Evolutionary conservation across 768 basidiomycete species (phyloP).

Genomic region (Leccinum arenicola): DNA sequence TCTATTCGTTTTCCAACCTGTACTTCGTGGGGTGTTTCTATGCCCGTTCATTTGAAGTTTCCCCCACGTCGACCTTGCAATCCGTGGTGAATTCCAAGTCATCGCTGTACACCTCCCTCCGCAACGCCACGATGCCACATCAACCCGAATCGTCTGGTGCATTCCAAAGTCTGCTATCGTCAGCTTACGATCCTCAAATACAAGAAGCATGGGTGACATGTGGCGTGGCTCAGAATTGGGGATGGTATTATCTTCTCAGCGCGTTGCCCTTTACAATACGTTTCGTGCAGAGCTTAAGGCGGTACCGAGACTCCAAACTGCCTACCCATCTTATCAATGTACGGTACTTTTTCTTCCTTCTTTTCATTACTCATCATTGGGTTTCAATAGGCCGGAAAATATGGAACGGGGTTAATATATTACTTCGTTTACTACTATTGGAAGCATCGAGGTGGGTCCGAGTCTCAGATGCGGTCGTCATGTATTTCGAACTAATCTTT

Average conservation of each 20-base stretch:
- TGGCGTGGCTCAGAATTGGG: slow-evolving; percentile 52
- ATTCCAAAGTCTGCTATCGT: background rate
- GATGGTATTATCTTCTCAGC: slow-evolving; percentile 53
- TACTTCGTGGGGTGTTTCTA: slow-evolving; percentile 77
- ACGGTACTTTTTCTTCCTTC: background rate
- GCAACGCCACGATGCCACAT: background rate
- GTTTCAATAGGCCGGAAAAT: slow-evolving; percentile 73
- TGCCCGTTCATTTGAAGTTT: slow-evolving; percentile 18
- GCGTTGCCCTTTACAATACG: slow-evolving; percentile 71
- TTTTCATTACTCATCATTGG: background rate
- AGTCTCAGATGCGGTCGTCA: background rate
- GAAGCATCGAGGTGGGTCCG: slow-evolving; percentile 56
- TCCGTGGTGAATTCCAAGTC: background rate
- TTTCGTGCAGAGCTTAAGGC: slow-evolving; percentile 81
- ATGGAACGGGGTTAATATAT: slow-evolving; percentile 59
- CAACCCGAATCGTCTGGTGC: background rate
- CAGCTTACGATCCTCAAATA: slow-evolving; percentile 33
- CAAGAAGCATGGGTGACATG: slow-evolving; percentile 42
- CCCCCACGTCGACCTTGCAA: background rate
- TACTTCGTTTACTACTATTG: slow-evolving; percentile 74
- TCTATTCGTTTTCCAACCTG: slow-evolving; percentile 68
- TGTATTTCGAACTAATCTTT: background rate
- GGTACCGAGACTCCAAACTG: slow-evolving; percentile 74
- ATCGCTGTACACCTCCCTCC: background rate
- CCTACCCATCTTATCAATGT: slow-evolving; percentile 87